Evolutionary conservation across 1,139 yeast species (phyloP), one percentile per base, ranked within the genome.

Genomic region (Blastobotrys elegans): DNA sequence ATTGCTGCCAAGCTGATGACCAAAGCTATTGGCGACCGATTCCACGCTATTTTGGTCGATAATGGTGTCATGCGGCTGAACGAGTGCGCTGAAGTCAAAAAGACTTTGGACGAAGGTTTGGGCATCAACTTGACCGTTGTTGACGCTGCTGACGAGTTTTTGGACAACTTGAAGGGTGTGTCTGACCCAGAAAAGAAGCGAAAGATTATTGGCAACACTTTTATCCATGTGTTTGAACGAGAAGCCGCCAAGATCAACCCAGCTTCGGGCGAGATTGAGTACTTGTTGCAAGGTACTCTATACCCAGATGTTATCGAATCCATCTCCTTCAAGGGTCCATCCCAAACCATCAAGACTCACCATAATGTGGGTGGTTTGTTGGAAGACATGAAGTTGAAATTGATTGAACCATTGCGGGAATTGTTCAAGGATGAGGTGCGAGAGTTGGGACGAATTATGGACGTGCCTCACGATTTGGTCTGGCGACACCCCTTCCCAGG

Each of bases 401-500:
- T 92, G 65, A 94, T 92, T 64, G 99, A 92, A 76, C 99, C 99
- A 50, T 79, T 92, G 67, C 84, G 99, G 72, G 99, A 92, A 75
- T 79, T 92, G 63, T 92, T 94, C 79, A 92, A 92, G 75, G 99
- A 92, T 68, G 99, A 92, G 76, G 98, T 92, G 51, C 90, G 99
- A 72, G 86, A 82, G 62, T 76, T 92, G 62, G 99, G 99, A 70
- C 88, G 88, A 72, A 73, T 94, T 49, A 74, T 92, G 74, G 97
- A 96, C 47, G 94, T 92, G 61, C 95, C 97, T 41, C 94, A 88
- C 65, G 98, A 92, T 61, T 79, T 92, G 61, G 97, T 92, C 58
- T 90, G 98, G 97, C 87, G 99, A 78, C 99, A 92, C 67, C 99
- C 99, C 51, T 92, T 92, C 96, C 99, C 99, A 63, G 99, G 99